A percentile compares a stretch with the other conserved stretches of the same genome.
phyloP scores from a whole-genome alignment of 2,329 filamentous ascomycete genomes.

The Scleromitrula shiraiana region DNA sequence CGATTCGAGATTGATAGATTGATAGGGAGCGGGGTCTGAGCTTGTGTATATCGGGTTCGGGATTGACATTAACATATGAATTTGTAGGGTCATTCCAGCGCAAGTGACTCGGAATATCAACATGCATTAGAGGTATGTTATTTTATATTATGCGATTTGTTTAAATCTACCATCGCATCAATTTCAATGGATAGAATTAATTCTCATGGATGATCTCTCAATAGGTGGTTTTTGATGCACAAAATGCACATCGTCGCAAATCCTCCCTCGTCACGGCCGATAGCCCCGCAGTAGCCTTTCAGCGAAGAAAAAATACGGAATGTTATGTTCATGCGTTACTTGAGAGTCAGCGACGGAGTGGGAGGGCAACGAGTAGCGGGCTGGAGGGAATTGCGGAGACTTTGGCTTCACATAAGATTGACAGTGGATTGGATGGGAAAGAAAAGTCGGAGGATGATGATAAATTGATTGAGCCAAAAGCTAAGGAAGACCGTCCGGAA shows the following conservation, averaged over 20 bases:
- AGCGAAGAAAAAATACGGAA: slow-evolving; percentile 39
- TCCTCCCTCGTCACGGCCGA: slow-evolving; percentile 54
- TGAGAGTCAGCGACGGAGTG: slow-evolving; percentile 42
- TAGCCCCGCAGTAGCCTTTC: slow-evolving; percentile 32
- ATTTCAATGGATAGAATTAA: neutral
- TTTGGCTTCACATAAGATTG: slow-evolving; percentile 14
- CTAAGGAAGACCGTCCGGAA: neutral
- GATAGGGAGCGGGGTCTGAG: neutral
- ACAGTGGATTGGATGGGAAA: neutral
- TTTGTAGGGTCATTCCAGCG: slow-evolving; percentile 22
- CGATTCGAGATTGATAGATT: neutral
- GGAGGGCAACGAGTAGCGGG: slow-evolving; percentile 24
- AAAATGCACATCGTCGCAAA: slow-evolving; percentile 55
- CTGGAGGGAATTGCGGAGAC: slow-evolving; percentile 26
- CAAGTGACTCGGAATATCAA: slow-evolving; percentile 29
- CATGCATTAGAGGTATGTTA: slow-evolving; percentile 37
- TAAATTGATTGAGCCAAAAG: slow-evolving; percentile 13
- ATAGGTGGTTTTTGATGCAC: slow-evolving; percentile 53
- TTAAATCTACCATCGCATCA: neutral
- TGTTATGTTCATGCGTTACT: slow-evolving; percentile 60
- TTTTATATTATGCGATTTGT: neutral
- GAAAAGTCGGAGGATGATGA: slow-evolving; percentile 2
- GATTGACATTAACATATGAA: neutral
- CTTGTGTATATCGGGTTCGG: neutral
- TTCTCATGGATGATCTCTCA: neutral